Base-by-base conservation (phyloP, 208 protist genomes). In the Naegleria lovaniensis region DNA sequence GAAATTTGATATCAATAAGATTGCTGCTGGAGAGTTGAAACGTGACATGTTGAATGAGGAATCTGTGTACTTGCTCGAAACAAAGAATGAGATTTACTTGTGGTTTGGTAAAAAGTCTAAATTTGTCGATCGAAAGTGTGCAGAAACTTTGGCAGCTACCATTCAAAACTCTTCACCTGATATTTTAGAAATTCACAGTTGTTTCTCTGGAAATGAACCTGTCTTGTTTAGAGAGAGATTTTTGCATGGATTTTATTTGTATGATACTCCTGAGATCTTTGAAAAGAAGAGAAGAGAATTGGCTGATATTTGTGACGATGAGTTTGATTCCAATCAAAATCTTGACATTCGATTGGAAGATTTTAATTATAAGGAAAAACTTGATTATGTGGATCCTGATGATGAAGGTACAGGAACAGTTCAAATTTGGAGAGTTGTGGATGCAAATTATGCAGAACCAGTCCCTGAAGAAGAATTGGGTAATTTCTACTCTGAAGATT, bases 161-260 rank as follows among this genome's bases (percentile, higher is more conserved):
- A 43, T 48, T 33, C 11, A n/a, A 86, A 13, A 29, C 3, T 36
- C 13, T 51, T 29, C 22, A 9, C 7, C 5, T 48, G n/a, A 86
- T 19, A 86, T 86, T 86, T 36, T 41, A 11, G 25, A 25, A 89
- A 89, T 7, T 41, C 29, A 89, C 85, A 33, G 36, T 11, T 89
- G 43, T 38, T 67, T 39, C 48, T 39, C 11, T 41, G 48, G 22
- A 6, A 16, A 3, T 41, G 85, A 89, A 89, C 41, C 85, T 67
- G 85, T 89, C 40, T 40, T 89, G 5, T 67, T 89, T 5, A 55
- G 48, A 41, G 85, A 89, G 51, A 19, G 85, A 33, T 89, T 89
- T 29, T 13, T 36, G 0, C 7, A 5, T 41, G 84, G 40, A 9
- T 87, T 87, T 25, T 52, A 87, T 55, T 39, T 0, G 16, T 41